phyloP scores from a whole-genome alignment of 768 basidiomycete genomes.

The Hydnomerulius pinastri region DNA sequence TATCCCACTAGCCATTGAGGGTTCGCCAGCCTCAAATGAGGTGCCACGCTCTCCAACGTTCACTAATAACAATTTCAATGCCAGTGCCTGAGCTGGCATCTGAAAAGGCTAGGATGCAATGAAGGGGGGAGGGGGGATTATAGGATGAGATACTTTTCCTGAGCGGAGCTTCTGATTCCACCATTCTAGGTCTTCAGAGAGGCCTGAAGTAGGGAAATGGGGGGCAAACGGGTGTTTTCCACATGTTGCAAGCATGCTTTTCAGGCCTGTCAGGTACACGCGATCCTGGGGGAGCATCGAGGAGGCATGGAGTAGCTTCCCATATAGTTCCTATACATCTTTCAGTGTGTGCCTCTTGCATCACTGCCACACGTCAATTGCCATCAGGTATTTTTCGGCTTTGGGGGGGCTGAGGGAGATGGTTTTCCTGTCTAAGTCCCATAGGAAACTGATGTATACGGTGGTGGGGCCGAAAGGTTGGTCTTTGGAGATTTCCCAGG shows the following conservation, averaged over 20 bases:
- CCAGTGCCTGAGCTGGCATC: conserved; percentile 43
- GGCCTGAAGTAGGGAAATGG: conserved; percentile 8
- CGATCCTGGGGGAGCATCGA: conserved; percentile 33
- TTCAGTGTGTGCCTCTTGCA: conserved; percentile 28
- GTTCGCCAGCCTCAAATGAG: conserved; percentile 35
- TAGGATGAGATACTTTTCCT: neutral
- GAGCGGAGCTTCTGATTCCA: conserved; percentile 22
- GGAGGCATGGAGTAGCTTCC: conserved; percentile 41
- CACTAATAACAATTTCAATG: conserved; percentile 34
- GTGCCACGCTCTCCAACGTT: conserved; percentile 34
- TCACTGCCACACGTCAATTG: conserved; percentile 29
- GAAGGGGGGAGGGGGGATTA: neutral
- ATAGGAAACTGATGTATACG: conserved; percentile 32
- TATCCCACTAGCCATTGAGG: conserved; percentile 38
- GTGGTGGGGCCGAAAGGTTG: conserved; percentile 19
- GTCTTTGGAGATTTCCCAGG: conserved; percentile 34
- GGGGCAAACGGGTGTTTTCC: conserved; percentile 27
- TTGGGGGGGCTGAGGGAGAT: conserved; percentile 24
- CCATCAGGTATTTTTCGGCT: conserved; percentile 27
- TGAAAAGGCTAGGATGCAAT: conserved; percentile 27
- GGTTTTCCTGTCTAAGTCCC: conserved; percentile 27
- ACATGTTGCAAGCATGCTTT: conserved; percentile 34
- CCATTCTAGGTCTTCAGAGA: conserved; percentile 34
- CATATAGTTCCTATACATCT: conserved; percentile 38
- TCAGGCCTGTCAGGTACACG: conserved; percentile 42